These are phyloP conservation scores for Sphagnum magellanicum DNA, from an alignment of 228 moss, liverwort and hornwort genomes.

Conservation along the genomic window DNA sequence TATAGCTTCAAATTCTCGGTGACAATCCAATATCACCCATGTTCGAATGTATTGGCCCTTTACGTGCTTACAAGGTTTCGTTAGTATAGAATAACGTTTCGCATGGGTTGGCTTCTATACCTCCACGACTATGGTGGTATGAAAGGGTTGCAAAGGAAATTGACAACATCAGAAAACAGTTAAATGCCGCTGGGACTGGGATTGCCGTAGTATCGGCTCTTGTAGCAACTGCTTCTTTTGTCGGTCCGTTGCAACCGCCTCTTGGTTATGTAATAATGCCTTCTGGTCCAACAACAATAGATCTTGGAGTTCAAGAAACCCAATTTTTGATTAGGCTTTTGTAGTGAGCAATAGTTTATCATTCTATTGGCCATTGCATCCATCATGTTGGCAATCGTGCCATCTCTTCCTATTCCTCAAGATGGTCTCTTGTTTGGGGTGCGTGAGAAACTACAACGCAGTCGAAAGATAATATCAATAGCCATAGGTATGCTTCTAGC, in stretches of 20 bases:
- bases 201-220: constrained; percentile 11
- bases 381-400: constrained; percentile 13
- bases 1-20: too few species aligned
- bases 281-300: neutral
- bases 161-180: neutral
- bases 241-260: constrained; percentile 1
- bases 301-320: neutral
- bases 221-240: constrained; percentile 11
- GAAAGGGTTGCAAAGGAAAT: neutral
- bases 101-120: too few species aligned
- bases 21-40: too few species aligned
- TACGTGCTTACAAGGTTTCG: too few species aligned
- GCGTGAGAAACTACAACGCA: neutral
- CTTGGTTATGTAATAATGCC: neutral
- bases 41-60: too few species aligned
- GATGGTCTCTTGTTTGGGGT: neutral
- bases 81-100: too few species aligned
- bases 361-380: constrained; percentile 23
- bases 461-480: neutral
- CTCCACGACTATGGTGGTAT: constrained; percentile 8
- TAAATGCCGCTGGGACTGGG: constrained; percentile 3
- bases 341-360: constrained; percentile 15
- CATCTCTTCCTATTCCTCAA: constrained; percentile 8
- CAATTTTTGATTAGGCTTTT: constrained; percentile 1
- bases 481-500: constrained; percentile 2